Evolutionary conservation across 1,284 basidiomycete species (phyloP).

Genomic region (Inonotus obliquus): DNA sequence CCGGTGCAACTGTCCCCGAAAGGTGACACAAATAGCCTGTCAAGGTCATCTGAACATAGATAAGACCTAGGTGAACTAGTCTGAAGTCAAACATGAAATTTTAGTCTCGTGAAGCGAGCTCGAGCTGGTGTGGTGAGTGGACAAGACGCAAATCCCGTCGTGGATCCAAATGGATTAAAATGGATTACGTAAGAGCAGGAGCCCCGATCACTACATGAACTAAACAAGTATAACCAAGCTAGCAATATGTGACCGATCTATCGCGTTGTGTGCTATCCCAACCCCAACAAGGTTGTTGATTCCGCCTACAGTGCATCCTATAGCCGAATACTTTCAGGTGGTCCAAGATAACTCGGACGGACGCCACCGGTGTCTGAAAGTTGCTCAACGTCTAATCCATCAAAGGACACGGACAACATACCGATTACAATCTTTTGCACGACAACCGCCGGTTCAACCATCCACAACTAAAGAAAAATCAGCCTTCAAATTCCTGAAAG

Average conservation of each 20-base stretch:
- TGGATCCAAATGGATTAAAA: too few species aligned
- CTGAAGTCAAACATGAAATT: too few species aligned
- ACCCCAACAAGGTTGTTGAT: too few species aligned
- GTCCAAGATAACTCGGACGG: constrained; percentile 51
- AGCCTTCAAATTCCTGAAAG: neutral
- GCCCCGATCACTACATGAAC: too few species aligned
- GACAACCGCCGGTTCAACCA: constrained; percentile 57
- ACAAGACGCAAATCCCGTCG: too few species aligned
- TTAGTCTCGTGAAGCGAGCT: too few species aligned
- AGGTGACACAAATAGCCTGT: neutral
- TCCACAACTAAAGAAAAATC: constrained; percentile 34
- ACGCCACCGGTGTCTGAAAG: constrained; percentile 40
- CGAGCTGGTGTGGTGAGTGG: too few species aligned
- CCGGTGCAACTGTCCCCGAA: neutral
- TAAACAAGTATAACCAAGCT: too few species aligned
- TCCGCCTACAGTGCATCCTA: neutral
- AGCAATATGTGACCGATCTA: too few species aligned
- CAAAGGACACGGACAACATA: neutral
- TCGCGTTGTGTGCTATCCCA: too few species aligned
- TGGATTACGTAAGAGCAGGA: too few species aligned
- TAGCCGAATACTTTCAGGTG: constrained; percentile 48
- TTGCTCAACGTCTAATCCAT: neutral
- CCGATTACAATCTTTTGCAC: constrained; percentile 59
- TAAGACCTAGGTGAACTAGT: too few species aligned
- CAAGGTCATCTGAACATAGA: neutral